phyloP scores from a whole-genome alignment of 2,329 filamentous ascomycete species.

The Hypoxylon sp. region DNA sequence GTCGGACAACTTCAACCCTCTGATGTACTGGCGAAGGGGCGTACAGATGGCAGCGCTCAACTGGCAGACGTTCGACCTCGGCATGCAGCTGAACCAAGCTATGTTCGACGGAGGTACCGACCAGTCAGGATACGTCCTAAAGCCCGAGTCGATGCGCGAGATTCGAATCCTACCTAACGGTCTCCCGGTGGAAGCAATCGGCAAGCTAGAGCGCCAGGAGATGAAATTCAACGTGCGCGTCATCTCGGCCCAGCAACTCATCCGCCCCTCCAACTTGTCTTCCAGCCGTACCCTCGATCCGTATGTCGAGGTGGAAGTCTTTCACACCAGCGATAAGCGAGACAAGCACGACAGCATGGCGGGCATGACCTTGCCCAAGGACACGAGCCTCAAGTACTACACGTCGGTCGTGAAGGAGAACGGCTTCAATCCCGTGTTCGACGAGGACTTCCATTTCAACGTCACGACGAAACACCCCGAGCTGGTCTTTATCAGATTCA shows the following conservation, averaged over 20 bases:
- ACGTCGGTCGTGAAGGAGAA: slow-evolving; percentile 86
- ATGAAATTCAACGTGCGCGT: slow-evolving; percentile 87
- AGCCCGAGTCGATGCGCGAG: slow-evolving; percentile 84
- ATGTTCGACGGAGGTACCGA: slow-evolving; percentile 95
- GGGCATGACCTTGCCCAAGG: slow-evolving; percentile 53
- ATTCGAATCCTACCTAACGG: slow-evolving; percentile 66
- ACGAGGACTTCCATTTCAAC: slow-evolving; percentile 79
- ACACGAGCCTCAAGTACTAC: slow-evolving; percentile 75
- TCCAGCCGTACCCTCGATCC: slow-evolving; percentile 82
- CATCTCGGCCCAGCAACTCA: slow-evolving; percentile 93
- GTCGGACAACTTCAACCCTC: slow-evolving; percentile 93
- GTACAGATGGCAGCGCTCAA: slow-evolving; percentile 98
- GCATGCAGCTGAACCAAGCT: slow-evolving; percentile 95
- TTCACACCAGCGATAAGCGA: slow-evolving; percentile 90
- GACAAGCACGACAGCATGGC: slow-evolving; percentile 82
- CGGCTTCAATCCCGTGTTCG: slow-evolving; percentile 91
- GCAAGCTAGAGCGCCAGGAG: slow-evolving; percentile 79
- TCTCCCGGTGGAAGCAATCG: slow-evolving; percentile 59
- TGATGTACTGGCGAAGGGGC: slow-evolving; percentile 91
- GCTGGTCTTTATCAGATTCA: slow-evolving; percentile 92
- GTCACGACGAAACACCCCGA: slow-evolving; percentile 94
- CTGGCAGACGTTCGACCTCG: slow-evolving; percentile 97
- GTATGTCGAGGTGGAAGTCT: slow-evolving; percentile 94
- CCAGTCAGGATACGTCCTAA: slow-evolving; percentile 89
- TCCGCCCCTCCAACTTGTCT: slow-evolving; percentile 78